phyloP scores from a whole-genome alignment of 805 yeast species.

The Ogataea philodendri region DNA sequence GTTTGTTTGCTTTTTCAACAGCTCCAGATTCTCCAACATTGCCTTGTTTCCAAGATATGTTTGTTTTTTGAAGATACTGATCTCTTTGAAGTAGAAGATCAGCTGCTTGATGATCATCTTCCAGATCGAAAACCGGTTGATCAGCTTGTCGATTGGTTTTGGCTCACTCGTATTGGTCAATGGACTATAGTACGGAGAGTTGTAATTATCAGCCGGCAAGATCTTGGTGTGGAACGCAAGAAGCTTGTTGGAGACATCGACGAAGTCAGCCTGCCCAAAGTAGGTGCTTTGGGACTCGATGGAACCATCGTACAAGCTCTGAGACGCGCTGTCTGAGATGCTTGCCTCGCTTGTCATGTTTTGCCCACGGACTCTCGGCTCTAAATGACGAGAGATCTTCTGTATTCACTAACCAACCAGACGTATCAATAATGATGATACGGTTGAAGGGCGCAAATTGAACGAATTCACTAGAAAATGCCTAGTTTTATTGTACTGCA shows the following conservation, averaged over 20 bases:
- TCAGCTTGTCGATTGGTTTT: constrained; percentile 47
- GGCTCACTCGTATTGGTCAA: constrained; percentile 32
- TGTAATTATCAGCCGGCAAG: constrained; percentile 32
- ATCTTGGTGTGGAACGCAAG: constrained; percentile 24
- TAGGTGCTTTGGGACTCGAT: constrained; percentile 8
- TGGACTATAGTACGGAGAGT: constrained; percentile 37
- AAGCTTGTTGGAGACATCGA: constrained; percentile 16
- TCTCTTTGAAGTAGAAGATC: constrained; percentile 49
- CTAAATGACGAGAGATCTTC: no score
- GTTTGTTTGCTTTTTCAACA: constrained; percentile 30
- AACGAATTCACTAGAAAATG: constrained; percentile 1
- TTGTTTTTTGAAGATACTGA: constrained; percentile 51
- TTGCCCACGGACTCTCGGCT: no score
- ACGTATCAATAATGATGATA: background rate
- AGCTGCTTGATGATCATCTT: constrained; percentile 52
- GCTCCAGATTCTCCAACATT: constrained; percentile 44
- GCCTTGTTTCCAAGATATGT: constrained; percentile 45
- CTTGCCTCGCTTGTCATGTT: background rate
- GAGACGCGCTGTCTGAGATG: constrained; percentile 5
- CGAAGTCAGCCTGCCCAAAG: constrained; percentile 10
- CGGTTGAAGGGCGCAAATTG: background rate
- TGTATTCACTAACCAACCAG: no score
- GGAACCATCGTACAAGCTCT: constrained; percentile 10
- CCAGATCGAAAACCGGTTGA: constrained; percentile 57
- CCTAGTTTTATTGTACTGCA: background rate